phyloP scores from a whole-genome alignment of 1,284 basidiomycete species.

The Irpex sp. region DNA sequence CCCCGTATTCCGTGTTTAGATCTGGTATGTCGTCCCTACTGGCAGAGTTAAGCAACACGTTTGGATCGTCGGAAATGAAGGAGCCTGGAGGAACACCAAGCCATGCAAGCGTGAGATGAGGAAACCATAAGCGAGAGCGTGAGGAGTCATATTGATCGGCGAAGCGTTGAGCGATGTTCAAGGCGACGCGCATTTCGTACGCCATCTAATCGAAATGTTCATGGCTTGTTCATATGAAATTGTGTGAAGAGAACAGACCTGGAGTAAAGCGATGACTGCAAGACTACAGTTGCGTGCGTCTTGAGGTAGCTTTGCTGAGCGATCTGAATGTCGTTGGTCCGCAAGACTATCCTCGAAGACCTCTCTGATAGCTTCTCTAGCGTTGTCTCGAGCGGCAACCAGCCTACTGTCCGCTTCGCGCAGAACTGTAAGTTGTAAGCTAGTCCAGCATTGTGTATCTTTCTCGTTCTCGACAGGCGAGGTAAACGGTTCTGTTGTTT shows the following conservation, averaged over 20 bases:
- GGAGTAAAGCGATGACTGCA: conserved; percentile 41
- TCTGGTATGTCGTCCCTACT: neutral
- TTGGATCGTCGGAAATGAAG: conserved; percentile 36
- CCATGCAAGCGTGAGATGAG: conserved; percentile 42
- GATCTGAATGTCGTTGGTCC: conserved; percentile 24
- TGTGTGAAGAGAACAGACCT: conserved; percentile 26
- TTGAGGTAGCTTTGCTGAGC: conserved; percentile 23
- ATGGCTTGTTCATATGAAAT: neutral
- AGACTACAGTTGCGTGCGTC: conserved; percentile 37
- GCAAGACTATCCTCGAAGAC: conserved; percentile 32
- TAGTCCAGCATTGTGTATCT: conserved; percentile 6
- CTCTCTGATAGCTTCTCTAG: conserved; percentile 29
- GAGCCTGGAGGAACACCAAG: conserved; percentile 41
- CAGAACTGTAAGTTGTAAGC: conserved; percentile 26
- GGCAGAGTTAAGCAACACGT: neutral
- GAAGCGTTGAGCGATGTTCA: conserved; percentile 35
- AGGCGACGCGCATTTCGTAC: conserved; percentile 35
- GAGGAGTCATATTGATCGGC: conserved; percentile 32
- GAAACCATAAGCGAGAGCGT: conserved; percentile 39
- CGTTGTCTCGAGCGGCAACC: conserved; percentile 27
- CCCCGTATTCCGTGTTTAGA: conserved; percentile 2
- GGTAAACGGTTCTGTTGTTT: neutral
- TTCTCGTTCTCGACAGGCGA: neutral
- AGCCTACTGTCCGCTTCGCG: conserved; percentile 28
- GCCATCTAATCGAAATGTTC: conserved; percentile 34